Conservation (phyloP, 257 asterid genomes). For the Capsicum rhomboideum region DNA sequence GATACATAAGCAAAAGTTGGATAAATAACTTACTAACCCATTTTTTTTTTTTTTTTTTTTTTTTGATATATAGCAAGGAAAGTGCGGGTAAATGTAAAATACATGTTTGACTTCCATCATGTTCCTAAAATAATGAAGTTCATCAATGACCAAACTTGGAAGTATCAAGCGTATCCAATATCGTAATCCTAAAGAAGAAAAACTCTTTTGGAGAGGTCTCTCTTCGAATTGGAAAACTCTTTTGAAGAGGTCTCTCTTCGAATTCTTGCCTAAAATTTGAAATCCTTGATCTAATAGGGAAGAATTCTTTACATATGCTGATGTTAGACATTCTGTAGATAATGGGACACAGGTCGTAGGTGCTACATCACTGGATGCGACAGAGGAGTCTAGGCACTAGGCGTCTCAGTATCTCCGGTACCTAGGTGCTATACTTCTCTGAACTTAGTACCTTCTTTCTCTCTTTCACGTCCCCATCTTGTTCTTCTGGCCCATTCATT, state of each 20-base stretch:
- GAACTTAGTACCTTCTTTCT: background rate
- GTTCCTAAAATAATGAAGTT: background rate
- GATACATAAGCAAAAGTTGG: background rate
- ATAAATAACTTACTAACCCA: background rate
- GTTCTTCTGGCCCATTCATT: background rate
- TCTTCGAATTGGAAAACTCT: background rate
- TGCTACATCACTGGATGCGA: background rate
- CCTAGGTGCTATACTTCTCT: background rate
- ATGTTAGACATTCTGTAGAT: background rate
- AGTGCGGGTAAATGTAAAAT: background rate
- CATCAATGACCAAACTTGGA: background rate
- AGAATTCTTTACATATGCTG: background rate
- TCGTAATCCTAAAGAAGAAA: background rate
- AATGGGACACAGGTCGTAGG: background rate
- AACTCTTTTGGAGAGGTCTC: background rate
- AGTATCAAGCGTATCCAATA: background rate
- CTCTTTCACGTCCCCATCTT: background rate
- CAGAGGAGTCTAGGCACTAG: background rate
- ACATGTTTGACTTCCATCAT: background rate
- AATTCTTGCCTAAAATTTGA: background rate
- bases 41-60: background rate
- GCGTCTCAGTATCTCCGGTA: background rate
- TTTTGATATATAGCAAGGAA: background rate
- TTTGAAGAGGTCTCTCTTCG: background rate
- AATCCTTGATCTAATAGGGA: background rate